Evolutionary conservation across 305 asterid species (phyloP), one percentile per base, ranked within the genome.

Genomic region (Rubia occidens): DNA sequence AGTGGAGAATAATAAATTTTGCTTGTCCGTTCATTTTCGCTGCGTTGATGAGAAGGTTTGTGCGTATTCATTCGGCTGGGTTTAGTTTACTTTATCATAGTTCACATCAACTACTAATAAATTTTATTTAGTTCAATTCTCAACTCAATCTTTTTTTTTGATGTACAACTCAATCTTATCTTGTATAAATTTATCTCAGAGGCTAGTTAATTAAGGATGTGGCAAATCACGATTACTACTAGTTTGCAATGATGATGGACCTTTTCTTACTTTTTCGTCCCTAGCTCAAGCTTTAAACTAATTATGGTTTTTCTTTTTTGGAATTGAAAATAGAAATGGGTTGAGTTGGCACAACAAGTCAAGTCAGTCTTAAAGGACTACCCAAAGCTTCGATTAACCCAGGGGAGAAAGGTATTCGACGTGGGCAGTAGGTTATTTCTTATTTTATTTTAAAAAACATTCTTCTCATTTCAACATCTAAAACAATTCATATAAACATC

Each of bases 1-100:
- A 44, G 97, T 93, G 79, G 98, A 93, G 83, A 88, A 90, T 64
- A 90, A 93, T 82, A 93, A 90, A 72, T 93, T 87, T 63, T 93
- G 98, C 63, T 62, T 84, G 37, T 93, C 98, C n/a, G 98, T 93
- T 5, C 98, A 93, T 77, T 93, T 90, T 60, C 96, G 98, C 61
- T 84, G 96, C 69, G 98, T 93, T 35, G 97, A 90, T 68, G 98
- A 93, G 75, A 88, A 81, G 96, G 98, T 91, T 78, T 65, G 58
- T 53, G 11, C 47, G 17, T 53, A 53, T 53, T 53, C 58, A 63
- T 9, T 42, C 20, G 42, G 0, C 4, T 32, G 3, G 35, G 35
- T 32, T 32, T 1, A 32, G 35, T 32, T 32, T 32, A 32, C 35
- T 32, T 32, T 32, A 32, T 3, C 35, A 32, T 32, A 32, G 2